Conservation (phyloP, 148 eudicot genomes). For the Fallopia convolvulus region DNA sequence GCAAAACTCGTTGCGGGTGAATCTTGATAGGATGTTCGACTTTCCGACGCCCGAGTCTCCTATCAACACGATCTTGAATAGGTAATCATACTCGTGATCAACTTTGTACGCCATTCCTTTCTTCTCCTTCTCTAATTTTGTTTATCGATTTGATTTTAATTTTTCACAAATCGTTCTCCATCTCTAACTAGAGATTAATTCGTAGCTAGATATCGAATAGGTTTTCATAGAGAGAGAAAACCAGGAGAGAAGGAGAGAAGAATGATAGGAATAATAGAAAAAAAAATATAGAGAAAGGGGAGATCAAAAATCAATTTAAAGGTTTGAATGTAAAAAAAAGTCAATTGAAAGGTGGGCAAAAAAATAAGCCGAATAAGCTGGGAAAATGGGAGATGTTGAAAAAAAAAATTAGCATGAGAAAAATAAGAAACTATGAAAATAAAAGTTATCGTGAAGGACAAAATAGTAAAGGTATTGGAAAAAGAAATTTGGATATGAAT, state of each 20-base stretch:
- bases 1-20: conserved; percentile 4
- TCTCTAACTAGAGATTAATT: background rate
- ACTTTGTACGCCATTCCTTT: conserved; percentile 6
- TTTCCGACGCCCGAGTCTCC: conserved; percentile 9
- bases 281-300: background rate
- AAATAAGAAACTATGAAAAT: background rate
- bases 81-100: conserved; percentile 9
- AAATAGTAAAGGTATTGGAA: no score
- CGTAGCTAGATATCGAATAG: background rate
- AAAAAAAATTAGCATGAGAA: background rate
- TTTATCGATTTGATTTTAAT: background rate
- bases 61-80: conserved; percentile 10
- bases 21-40: conserved; percentile 9
- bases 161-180: background rate
- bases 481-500: no score
- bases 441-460: no score
- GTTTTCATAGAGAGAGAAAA: background rate
- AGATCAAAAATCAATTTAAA: background rate
- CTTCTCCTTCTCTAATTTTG: background rate
- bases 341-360: background rate
- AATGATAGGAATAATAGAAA: background rate
- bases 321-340: background rate
- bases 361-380: background rate
- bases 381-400: background rate
- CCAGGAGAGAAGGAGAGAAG: background rate